phyloP scores from a whole-genome alignment of 495 filamentous ascomycete genomes.

The Poronia punctata region DNA sequence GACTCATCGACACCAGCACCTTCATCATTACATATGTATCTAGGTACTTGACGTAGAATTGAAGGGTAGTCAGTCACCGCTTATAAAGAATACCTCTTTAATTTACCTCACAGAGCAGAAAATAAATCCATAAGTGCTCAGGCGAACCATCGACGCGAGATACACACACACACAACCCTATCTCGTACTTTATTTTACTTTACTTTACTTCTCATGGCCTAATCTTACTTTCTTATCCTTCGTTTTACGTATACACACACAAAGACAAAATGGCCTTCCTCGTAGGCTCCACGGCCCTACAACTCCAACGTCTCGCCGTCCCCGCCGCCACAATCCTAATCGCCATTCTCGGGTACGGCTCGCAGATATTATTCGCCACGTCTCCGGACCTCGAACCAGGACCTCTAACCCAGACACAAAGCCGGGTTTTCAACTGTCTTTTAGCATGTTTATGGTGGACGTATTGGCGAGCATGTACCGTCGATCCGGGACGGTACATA shows the following conservation, averaged over 20 bases:
- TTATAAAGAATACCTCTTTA: too few species aligned
- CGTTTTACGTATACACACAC: too few species aligned
- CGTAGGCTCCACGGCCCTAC: conserved; percentile 19
- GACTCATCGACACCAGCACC: too few species aligned
- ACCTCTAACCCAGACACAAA: conserved; percentile 54
- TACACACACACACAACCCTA: not conserved
- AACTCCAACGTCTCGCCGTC: conserved; percentile 48
- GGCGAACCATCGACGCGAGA: too few species aligned
- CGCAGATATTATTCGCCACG: conserved; percentile 70
- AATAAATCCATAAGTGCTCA: too few species aligned
- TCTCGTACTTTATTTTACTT: too few species aligned
- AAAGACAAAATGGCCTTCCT: conserved; percentile 18
- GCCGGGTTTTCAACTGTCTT: conserved; percentile 65
- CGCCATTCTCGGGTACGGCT: conserved; percentile 71
- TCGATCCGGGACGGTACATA: conserved; percentile 62
- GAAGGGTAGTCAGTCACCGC: too few species aligned
- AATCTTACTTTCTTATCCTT: too few species aligned
- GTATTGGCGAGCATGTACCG: conserved; percentile 69
- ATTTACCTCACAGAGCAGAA: too few species aligned
- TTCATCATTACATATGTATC: too few species aligned
- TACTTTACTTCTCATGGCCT: conserved; percentile 12
- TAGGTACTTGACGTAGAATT: too few species aligned
- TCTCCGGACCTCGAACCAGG: conserved; percentile 55
- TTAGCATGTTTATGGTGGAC: conserved; percentile 69
- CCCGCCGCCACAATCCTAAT: conserved; percentile 65